Evolutionary conservation across 768 basidiomycete genomes (phyloP).

Genomic region (Rhizopogon vulgaris): DNA sequence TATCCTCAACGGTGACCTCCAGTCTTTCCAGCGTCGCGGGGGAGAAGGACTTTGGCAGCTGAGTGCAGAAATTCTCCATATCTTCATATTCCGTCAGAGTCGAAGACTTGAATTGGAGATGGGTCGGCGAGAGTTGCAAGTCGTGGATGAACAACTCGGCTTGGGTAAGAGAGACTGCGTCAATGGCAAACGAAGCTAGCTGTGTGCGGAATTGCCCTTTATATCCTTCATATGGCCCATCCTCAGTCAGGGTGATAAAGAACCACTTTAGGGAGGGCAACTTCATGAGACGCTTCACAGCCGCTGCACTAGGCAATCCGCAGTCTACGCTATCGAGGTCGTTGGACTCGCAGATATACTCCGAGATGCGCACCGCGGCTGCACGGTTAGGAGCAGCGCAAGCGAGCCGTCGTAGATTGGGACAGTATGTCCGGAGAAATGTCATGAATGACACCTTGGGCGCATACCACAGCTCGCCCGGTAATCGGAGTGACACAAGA

Average conservation of each 20-base stretch:
- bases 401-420: neutral
- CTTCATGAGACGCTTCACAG: slow-evolving; percentile 2
- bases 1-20: neutral
- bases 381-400: neutral
- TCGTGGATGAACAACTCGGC: neutral
- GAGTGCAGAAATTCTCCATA: neutral
- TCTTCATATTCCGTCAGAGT: neutral
- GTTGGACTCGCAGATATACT: slow-evolving; percentile 2
- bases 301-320: neutral
- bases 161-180: neutral
- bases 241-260: neutral
- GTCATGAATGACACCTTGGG: slow-evolving; percentile 3
- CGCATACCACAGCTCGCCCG: neutral
- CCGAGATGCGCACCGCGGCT: neutral
- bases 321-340: neutral
- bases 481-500: neutral
- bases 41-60: neutral
- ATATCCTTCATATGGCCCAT: neutral
- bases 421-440: slow-evolving; percentile 1
- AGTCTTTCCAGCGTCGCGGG: neutral
- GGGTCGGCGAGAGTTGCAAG: neutral
- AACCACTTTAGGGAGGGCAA: neutral
- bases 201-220: neutral
- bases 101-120: neutral
- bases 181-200: neutral